phyloP scores from a whole-genome alignment of 2,329 filamentous ascomycete species.

The Trichoderma sp. region DNA sequence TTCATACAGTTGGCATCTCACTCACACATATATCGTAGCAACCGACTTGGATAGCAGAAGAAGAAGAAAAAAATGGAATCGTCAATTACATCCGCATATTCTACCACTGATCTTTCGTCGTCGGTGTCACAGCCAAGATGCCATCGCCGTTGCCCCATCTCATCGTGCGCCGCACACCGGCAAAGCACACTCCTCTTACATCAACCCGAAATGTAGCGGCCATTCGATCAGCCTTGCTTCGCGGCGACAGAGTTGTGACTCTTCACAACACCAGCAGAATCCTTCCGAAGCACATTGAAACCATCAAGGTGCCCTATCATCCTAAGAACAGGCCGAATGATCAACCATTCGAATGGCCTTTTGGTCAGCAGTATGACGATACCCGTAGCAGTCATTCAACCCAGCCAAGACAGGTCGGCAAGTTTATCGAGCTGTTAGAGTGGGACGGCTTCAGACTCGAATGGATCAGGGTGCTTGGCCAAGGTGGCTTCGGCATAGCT shows the following conservation, averaged over 20 bases:
- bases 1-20: background rate
- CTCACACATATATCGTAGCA: constrained; percentile 10
- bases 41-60: background rate
- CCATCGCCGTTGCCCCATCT: background rate
- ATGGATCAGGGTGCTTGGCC: constrained; percentile 19
- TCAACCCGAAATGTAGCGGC: constrained; percentile 8
- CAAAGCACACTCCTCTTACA: background rate
- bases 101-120: background rate
- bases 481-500: constrained; percentile 20
- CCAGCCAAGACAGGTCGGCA: background rate
- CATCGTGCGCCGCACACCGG: background rate
- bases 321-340: background rate
- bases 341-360: background rate
- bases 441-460: constrained; percentile 22
- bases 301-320: background rate
- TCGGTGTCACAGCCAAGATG: background rate
- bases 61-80: background rate
- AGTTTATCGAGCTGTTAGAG: background rate
- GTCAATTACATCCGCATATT: background rate
- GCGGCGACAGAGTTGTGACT: constrained; percentile 17
- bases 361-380: background rate
- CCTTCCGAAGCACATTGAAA: background rate
- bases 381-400: background rate
- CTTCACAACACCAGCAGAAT: constrained; percentile 15
- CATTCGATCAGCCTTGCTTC: constrained; percentile 15